Base-by-base conservation (phyloP, 73 alveolate species). In the Symbiodinium pilosum region DNA sequence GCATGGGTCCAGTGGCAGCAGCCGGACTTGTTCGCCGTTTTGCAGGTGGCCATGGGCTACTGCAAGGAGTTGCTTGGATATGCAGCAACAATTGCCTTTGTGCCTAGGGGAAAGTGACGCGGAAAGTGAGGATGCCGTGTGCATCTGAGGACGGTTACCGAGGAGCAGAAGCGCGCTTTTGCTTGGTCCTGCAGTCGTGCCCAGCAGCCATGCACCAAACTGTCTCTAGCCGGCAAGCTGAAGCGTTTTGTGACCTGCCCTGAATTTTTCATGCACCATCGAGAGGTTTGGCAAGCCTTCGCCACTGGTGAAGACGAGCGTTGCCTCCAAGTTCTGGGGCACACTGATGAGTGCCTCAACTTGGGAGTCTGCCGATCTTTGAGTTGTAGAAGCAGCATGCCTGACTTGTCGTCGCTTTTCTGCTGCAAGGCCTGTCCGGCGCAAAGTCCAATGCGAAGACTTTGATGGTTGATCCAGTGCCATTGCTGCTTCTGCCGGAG, bases 1-100 rank as follows among this genome's bases (percentile, higher is more conserved):
- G 97, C 97, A 16, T 91, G 97, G 97, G 97, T 91, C 43, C 87
- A 91, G 56, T 91, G 97, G 97, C 97, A 91, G 89, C 97, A 91
- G 97, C 97, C 97, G 28, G 97, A 91, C 39, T 88, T 91, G 40
- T 91, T 91, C 44, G 77, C 97, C 32, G 87, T 91, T 38, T 54
- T 91, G 89, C 97, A 91, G 41, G 97, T 91, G 56, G 97, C 97
- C 28, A 64, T 91, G 56, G 51, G 77, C 36, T 91, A 69, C 39
- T 91, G 97, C 81, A n/a, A 41, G 32, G 51, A 41, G 97, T 30
- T 32, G 41, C 97, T 43, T 18, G 75, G 42, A 47, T 4, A 11
- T 6, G 81, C 43, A n/a, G 38, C 9, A 43, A 28, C 84, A 34
- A 18, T 84, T 38, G 86, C 30, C n/a, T 32, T 12, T 11, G 20